Base-by-base conservation (phyloP, 2,329 filamentous ascomycete species). In the Ophiostoma novo-ulmi region DNA sequence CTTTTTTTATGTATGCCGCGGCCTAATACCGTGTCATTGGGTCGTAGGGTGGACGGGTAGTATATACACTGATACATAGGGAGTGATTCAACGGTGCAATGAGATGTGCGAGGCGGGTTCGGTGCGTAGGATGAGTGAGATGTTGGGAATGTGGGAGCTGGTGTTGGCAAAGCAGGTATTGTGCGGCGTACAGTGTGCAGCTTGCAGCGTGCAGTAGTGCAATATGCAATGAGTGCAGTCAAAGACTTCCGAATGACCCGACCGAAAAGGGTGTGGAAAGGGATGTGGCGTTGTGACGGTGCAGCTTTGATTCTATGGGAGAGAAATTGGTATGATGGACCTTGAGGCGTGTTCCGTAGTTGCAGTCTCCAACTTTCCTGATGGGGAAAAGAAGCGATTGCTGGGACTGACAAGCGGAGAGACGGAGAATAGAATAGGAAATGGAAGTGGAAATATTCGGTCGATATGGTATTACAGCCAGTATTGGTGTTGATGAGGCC, bases 21-120 rank as follows among this genome's bases (percentile, higher is more conserved):
- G 7, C 48, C 64, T 22, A 41, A 22, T 41, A 44, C 65, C 65
- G 38, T 31, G 65, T 31, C 39, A 22, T n/a, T 67, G 65, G 65
- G 65, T 67, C n/a, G 64, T n/a, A 66, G 52, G 52, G 52, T 48
- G n/a, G n/a, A 20, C 13, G 65, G 38, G 65, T 67, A 67, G 38
- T 44, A 67, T 67, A 66, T 26, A 44, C 64, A 17, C 65, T 67
- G 65, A 67, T 67, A 48, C 39, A 67, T 44, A 14, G 38, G n/a
- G 36, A 41, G 3, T 8, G 35, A 22, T n/a, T 14, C 61, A 64
- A 39, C 35, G 61, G 31, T 36, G 36, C 63, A 41, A 65, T 65
- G 36, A 39, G 63, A 39, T 65, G 35, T 39, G 63, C n/a, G 35
- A 10, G 63, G n/a, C 38, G 36, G 7, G 61, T 20, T 20, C 17